Evolutionary conservation across 129 eudicot genomes (phyloP).

Genomic region (Gnaphalium uliginosum): DNA sequence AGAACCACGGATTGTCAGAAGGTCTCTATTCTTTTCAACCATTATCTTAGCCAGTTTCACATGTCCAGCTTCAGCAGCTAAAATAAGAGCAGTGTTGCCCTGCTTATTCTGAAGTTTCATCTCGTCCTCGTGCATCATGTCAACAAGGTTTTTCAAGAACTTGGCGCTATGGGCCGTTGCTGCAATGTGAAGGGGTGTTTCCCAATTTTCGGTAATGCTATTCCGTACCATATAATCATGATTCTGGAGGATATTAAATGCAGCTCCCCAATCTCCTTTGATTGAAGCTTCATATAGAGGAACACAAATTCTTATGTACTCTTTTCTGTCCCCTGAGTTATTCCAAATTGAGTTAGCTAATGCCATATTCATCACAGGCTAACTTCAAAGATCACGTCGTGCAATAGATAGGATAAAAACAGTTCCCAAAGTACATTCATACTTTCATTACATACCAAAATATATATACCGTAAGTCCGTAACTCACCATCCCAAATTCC

Average conservation of each 20-base stretch:
- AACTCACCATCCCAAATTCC: too few species aligned
- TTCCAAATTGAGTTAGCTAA: not conserved
- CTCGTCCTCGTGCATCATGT: constrained; percentile 23
- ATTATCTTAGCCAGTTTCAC: constrained; percentile 20
- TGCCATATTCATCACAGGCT: not conserved
- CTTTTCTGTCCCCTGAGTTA: not conserved
- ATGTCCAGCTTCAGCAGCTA: constrained; percentile 32
- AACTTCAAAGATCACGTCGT: too few species aligned
- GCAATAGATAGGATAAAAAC: too few species aligned
- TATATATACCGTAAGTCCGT: too few species aligned
- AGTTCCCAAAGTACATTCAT: too few species aligned
- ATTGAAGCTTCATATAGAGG: constrained; percentile 35
- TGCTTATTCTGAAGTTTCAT: constrained; percentile 27
- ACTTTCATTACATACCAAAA: too few species aligned
- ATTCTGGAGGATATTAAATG: not conserved
- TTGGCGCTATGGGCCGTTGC: constrained; percentile 25
- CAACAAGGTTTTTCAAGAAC: constrained; percentile 33
- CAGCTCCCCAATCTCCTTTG: constrained; percentile 37
- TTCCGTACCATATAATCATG: constrained; percentile 17
- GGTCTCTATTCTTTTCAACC: constrained; percentile 3
- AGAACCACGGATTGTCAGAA: constrained; percentile 10
- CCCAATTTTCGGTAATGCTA: constrained; percentile 31
- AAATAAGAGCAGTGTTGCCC: constrained; percentile 25
- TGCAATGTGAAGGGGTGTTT: constrained; percentile 46
- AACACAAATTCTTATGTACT: constrained; percentile 7